Evolutionary conservation across 140 eudicot species (phyloP), one percentile per base, ranked within the genome.

Genomic region (Bidens hawaiensis): DNA sequence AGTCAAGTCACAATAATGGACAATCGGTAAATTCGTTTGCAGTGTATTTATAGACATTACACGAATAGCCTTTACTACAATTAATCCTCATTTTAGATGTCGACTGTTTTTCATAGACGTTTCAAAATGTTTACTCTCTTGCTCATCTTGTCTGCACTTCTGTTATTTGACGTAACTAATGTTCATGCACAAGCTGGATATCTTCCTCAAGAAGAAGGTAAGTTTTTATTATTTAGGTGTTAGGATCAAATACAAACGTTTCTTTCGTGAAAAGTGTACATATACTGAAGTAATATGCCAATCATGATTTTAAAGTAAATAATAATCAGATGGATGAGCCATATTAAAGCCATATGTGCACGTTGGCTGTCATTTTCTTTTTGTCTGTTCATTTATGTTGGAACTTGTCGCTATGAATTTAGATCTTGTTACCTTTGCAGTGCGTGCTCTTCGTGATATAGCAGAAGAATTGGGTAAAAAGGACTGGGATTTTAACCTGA

Each of bases 401-500:
- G n/a, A n/a, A n/a, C n/a, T n/a, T n/a, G n/a, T n/a, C n/a, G n/a
- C n/a, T n/a, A n/a, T n/a, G n/a, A n/a, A n/a, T n/a, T n/a, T n/a
- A n/a, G n/a, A n/a, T n/a, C n/a, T n/a, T n/a, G 51, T 45, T 45
- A 16, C 4, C 22, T 10, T 45, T 64, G 67, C 74, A 82, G 88
- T 74, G 61, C 21, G 46, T 49, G 83, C 68, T 60, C 79, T 82
- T 43, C 27, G 24, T 9, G 76, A 78, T 17, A 78, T 78, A 60
- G 88, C 84, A 38, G 30, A 55, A 23, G 48, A 78, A 41, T 42
- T 82, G 79, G 74, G 74, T 4, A 78, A 82, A 67, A 65, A 3
- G 5, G 79, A 82, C 49, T 82, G 84, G 84, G 33, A 78, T 42
- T 82, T 78, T 68, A 71, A 1, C 33, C 61, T 65, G 4, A 74